Conservation (phyloP, 1,284 basidiomycete species). For the Cutaneotrichosporon mucoides region DNA sequence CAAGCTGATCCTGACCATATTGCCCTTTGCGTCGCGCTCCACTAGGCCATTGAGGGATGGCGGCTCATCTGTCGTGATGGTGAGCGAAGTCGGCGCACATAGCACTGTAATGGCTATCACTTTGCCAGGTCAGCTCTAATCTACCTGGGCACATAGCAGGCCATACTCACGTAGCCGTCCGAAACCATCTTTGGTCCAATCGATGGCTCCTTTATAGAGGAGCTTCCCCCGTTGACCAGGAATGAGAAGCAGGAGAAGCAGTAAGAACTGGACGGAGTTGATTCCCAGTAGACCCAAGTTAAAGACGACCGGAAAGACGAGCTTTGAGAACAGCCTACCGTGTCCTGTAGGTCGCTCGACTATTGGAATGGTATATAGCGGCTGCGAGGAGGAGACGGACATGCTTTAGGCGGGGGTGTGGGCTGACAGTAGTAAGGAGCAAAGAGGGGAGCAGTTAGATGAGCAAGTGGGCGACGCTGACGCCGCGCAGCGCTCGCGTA, state of each 20-base stretch:
- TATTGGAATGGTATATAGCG: slow-evolving; percentile 58
- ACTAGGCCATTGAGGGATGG: slow-evolving; percentile 48
- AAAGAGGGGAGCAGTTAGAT: no score
- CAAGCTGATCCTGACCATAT: slow-evolving; percentile 61
- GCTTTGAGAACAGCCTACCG: slow-evolving; percentile 54
- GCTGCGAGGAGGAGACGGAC: background rate
- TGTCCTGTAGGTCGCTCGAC: slow-evolving; percentile 59
- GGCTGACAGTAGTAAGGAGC: no score
- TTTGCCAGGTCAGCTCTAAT: slow-evolving; percentile 11
- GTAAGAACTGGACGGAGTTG: slow-evolving; percentile 65
- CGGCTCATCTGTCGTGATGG: slow-evolving; percentile 56
- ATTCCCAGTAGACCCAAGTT: slow-evolving; percentile 64
- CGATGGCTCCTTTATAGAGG: slow-evolving; percentile 64
- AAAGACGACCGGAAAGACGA: slow-evolving; percentile 62
- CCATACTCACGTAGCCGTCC: slow-evolving; percentile 62
- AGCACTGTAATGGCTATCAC: slow-evolving; percentile 57
- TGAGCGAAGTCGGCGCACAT: slow-evolving; percentile 73
- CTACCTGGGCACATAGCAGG: background rate
- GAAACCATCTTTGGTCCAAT: slow-evolving; percentile 77
- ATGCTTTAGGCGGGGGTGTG: no score
- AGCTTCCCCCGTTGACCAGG: slow-evolving; percentile 42
- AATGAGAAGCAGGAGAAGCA: slow-evolving; percentile 55
- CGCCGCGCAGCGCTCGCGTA: no score
- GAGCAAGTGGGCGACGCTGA: no score
- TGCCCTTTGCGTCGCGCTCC: slow-evolving; percentile 56